These are phyloP conservation scores for Magnusiomyces tetraspermus DNA, from an alignment of 1,139 yeast species.

Conservation along the genomic window DNA sequence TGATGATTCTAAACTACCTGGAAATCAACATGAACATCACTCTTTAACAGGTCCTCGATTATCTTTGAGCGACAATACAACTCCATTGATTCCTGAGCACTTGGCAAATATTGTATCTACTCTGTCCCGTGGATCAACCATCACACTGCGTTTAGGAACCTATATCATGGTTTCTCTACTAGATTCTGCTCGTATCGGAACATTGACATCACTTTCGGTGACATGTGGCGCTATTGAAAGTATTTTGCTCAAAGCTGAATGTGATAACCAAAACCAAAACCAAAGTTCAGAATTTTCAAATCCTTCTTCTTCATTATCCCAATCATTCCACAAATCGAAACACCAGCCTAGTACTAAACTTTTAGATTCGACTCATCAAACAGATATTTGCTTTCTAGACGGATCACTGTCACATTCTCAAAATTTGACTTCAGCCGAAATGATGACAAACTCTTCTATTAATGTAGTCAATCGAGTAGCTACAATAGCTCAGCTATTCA, in stretches of 20 bases:
- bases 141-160: conserved; percentile 25
- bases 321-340: neutral
- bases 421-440: conserved; percentile 7
- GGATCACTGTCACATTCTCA: neutral
- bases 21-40: too few relatives aligned
- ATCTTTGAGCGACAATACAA: conserved; percentile 13
- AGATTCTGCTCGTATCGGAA: conserved; percentile 25
- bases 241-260: conserved; percentile 25
- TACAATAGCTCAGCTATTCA: conserved; percentile 26
- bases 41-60: neutral
- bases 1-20: neutral
- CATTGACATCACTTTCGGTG: conserved; percentile 25
- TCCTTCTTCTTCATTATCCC: conserved; percentile 14
- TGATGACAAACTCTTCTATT: conserved; percentile 22
- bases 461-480: conserved; percentile 22
- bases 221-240: conserved; percentile 27
- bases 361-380: neutral
- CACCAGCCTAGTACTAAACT: neutral
- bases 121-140: conserved; percentile 24
- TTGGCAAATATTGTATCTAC: conserved; percentile 25
- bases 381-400: neutral
- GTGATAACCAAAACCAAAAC: conserved; percentile 19
- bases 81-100: conserved; percentile 25
- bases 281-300: too few relatives aligned
- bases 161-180: conserved; percentile 24